phyloP scores from a whole-genome alignment of 768 basidiomycete genomes.

The Phlebiopsis gigantea region DNA sequence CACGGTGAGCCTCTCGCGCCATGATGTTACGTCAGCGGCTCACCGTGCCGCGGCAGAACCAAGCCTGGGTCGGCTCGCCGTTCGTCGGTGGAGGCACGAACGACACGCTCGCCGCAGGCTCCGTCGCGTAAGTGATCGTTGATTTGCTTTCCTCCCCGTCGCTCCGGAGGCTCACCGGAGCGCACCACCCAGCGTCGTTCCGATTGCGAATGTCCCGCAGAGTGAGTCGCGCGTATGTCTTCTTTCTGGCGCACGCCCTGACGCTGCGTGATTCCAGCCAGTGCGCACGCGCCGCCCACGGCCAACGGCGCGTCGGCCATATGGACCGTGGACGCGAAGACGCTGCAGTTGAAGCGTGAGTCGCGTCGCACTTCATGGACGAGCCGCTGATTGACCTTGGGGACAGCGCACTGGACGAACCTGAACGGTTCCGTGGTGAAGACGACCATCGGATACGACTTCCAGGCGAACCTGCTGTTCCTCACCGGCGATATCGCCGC shows the following conservation, averaged over 20 bases:
- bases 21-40: background rate
- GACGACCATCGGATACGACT: constrained; percentile 37
- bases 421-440: constrained; percentile 33
- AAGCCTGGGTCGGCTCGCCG: constrained; percentile 31
- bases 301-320: constrained; percentile 38
- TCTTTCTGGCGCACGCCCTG: constrained; percentile 32
- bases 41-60: constrained; percentile 27
- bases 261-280: no score
- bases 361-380: background rate
- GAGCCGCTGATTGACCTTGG: background rate
- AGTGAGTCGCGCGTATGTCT: background rate
- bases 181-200: background rate
- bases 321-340: constrained; percentile 36
- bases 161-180: background rate
- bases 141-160: constrained; percentile 10
- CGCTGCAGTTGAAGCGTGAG: constrained; percentile 37
- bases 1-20: constrained; percentile 26
- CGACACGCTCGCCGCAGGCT: constrained; percentile 13
- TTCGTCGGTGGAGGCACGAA: constrained; percentile 32
- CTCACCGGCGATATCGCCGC: constrained; percentile 39
- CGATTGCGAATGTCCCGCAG: background rate
- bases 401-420: constrained; percentile 43
- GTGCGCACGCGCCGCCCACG: constrained; percentile 26
- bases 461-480: constrained; percentile 34
- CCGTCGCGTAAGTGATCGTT: constrained; percentile 6